These are phyloP conservation scores for Stemphylium lycopersici DNA, from an alignment of 2,329 filamentous ascomycete species.

Conservation along the genomic window DNA sequence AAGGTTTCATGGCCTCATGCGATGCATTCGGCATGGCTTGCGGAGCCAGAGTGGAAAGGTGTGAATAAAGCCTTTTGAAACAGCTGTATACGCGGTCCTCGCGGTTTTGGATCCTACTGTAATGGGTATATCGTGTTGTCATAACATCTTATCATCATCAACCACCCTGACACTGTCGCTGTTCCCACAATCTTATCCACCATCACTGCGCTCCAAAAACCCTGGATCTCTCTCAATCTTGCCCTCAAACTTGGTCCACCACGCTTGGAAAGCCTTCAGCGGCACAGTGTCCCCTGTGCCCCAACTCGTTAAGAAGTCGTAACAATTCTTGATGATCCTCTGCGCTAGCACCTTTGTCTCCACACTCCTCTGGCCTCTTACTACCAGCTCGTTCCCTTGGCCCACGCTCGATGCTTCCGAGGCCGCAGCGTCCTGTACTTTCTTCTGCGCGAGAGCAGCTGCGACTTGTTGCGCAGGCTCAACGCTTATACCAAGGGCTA, in stretches of 20 bases:
- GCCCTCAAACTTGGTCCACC: constrained; percentile 97
- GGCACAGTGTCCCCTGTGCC: constrained; percentile 83
- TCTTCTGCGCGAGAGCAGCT: constrained; percentile 68
- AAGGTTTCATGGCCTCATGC: constrained; percentile 45
- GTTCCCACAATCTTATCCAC: constrained; percentile 35
- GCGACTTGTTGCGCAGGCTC: constrained; percentile 77
- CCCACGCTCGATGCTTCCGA: constrained; percentile 30
- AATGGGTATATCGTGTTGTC: neutral
- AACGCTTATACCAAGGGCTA: constrained; percentile 81
- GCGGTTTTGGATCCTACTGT: neutral
- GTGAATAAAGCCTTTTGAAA: constrained; percentile 40
- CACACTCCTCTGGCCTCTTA: constrained; percentile 51
- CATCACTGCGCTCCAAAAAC: constrained; percentile 79
- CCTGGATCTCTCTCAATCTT: constrained; percentile 83
- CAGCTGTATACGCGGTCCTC: neutral
- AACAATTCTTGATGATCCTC: constrained; percentile 93
- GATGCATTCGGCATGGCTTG: constrained; percentile 32
- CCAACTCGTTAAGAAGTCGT: constrained; percentile 94
- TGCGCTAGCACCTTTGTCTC: constrained; percentile 84
- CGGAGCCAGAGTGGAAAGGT: constrained; percentile 37
- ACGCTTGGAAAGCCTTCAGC: constrained; percentile 93
- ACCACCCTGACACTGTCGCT: neutral
- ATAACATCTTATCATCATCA: neutral
- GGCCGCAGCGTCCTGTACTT: constrained; percentile 48
- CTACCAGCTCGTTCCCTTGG: constrained; percentile 43